Percentiles rank a stretch among this genome's conserved stretches.
Evolutionary conservation across 2,329 filamentous ascomycete species (phyloP).

Genomic region (Ilyonectria robusta): DNA sequence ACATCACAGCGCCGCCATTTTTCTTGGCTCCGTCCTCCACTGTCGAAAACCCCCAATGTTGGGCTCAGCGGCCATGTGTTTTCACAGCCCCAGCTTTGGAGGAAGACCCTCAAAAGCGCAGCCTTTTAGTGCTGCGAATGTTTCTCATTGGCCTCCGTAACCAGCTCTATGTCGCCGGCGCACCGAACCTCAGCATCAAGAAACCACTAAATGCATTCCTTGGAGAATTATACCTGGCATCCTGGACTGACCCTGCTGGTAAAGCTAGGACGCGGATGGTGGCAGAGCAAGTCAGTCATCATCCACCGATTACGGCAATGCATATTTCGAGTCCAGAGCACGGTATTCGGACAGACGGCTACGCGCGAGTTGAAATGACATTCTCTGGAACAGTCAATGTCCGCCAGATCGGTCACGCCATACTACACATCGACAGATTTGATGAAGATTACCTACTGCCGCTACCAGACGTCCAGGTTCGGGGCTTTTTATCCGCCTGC

Average conservation of each 20-base stretch:
- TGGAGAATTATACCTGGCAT: slow-evolving; percentile 64
- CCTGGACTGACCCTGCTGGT: slow-evolving; percentile 51
- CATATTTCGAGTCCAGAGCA: slow-evolving; percentile 60
- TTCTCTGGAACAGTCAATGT: slow-evolving; percentile 65
- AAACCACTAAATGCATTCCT: slow-evolving; percentile 69
- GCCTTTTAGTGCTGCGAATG: slow-evolving; percentile 63
- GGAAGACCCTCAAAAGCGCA: slow-evolving; percentile 57
- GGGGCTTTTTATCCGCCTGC: slow-evolving; percentile 62
- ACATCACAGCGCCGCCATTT: slow-evolving; percentile 65
- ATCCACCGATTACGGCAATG: slow-evolving; percentile 68
- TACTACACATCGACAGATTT: slow-evolving; percentile 64
- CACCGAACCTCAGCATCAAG: slow-evolving; percentile 63
- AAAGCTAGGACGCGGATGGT: slow-evolving; percentile 50
- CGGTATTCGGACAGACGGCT: slow-evolving; percentile 64
- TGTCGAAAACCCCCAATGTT: slow-evolving; percentile 66
- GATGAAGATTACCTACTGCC: slow-evolving; percentile 65
- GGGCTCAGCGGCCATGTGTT: slow-evolving; percentile 63
- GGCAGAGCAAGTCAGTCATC: slow-evolving; percentile 66
- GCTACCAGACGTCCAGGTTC: slow-evolving; percentile 62
- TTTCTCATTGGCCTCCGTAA: slow-evolving; percentile 62
- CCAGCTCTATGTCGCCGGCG: slow-evolving; percentile 64
- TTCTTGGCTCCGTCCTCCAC: slow-evolving; percentile 65
- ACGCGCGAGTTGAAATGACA: slow-evolving; percentile 66
- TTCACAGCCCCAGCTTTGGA: slow-evolving; percentile 64
- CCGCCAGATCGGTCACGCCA: slow-evolving; percentile 64